Conservation (phyloP, 495 filamentous ascomycete species). For the Recurvomyces mirabilis region DNA sequence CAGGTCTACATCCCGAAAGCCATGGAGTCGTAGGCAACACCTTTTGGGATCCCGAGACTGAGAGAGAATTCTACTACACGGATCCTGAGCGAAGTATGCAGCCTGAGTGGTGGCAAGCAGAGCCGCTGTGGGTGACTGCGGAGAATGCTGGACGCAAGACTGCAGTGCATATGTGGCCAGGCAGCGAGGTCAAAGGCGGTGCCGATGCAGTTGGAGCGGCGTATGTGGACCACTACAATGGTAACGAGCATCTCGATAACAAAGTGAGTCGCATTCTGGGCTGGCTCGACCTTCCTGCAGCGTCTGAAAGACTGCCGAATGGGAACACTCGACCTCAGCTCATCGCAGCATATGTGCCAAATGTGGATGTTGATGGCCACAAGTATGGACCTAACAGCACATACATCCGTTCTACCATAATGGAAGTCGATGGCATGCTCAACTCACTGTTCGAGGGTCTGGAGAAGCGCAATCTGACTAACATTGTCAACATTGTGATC, state of each 20-base stretch:
- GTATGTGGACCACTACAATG: constrained; percentile 75
- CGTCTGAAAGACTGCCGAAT: constrained; percentile 12
- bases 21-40: constrained; percentile 91
- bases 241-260: constrained; percentile 53
- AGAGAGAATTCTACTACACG: constrained; percentile 81
- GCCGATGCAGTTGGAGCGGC: constrained; percentile 55
- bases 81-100: constrained; percentile 60
- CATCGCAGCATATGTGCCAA: constrained; percentile 87
- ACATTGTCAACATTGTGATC: constrained; percentile 91
- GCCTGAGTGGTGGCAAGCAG: constrained; percentile 78
- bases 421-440: constrained; percentile 67
- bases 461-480: constrained; percentile 67
- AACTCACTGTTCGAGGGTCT: constrained; percentile 63
- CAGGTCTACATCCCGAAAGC: constrained; percentile 81
- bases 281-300: constrained; percentile 64
- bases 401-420: constrained; percentile 65
- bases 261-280: constrained; percentile 71
- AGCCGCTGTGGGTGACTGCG: constrained; percentile 88
- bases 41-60: constrained; percentile 72
- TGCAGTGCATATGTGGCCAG: constrained; percentile 98
- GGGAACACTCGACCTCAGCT: constrained; percentile 59
- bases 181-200: constrained; percentile 61
- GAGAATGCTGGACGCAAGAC: constrained; percentile 62
- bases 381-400: constrained; percentile 88
- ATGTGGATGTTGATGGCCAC: constrained; percentile 80